Percentiles rank a stretch among this genome's conserved stretches.
Conservation (phyloP, 1,139 yeast genomes). For the Yamadazyma diddensiae region DNA sequence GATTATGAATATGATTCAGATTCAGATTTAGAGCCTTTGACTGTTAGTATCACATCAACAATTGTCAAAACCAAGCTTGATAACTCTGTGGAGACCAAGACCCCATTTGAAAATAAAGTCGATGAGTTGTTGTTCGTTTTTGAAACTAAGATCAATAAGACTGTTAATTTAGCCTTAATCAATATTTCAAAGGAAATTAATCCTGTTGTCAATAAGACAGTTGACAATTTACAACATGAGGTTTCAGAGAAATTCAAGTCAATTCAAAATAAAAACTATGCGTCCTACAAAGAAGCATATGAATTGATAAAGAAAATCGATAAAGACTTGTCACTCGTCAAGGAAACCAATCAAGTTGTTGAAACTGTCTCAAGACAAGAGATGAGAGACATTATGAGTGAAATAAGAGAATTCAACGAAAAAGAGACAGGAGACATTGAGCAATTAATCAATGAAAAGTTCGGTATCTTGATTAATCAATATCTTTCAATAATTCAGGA, state of each 20-base stretch:
- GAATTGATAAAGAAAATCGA: conserved; percentile 47
- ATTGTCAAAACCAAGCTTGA: conserved; percentile 20
- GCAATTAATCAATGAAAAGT: conserved; percentile 31
- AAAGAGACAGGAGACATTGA: conserved; percentile 31
- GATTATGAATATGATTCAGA: conserved; percentile 14
- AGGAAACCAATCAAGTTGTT: conserved; percentile 32
- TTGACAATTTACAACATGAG: conserved; percentile 31
- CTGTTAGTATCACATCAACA: conserved; percentile 29
- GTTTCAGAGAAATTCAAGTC: conserved; percentile 40
- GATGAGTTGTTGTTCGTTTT: conserved; percentile 24
- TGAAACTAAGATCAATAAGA: conserved; percentile 37
- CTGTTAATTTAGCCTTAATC: conserved; percentile 40
- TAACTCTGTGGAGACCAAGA: conserved; percentile 12
- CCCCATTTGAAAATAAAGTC: conserved; percentile 14
- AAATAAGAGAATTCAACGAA: conserved; percentile 35
- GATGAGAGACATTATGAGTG: conserved; percentile 50
- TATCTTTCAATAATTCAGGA: conserved; percentile 49
- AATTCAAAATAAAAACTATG: conserved; percentile 41
- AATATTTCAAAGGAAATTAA: conserved; percentile 41
- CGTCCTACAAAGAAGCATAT: conserved; percentile 46
- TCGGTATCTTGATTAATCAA: conserved; percentile 27
- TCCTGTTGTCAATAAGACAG: conserved; percentile 30
- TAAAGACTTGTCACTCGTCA: conserved; percentile 44
- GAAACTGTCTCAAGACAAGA: conserved; percentile 52
- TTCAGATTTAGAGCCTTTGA: conserved; percentile 18